Conservation (phyloP, 2,329 filamentous ascomycete species). For the Cladosporium sp. region DNA sequence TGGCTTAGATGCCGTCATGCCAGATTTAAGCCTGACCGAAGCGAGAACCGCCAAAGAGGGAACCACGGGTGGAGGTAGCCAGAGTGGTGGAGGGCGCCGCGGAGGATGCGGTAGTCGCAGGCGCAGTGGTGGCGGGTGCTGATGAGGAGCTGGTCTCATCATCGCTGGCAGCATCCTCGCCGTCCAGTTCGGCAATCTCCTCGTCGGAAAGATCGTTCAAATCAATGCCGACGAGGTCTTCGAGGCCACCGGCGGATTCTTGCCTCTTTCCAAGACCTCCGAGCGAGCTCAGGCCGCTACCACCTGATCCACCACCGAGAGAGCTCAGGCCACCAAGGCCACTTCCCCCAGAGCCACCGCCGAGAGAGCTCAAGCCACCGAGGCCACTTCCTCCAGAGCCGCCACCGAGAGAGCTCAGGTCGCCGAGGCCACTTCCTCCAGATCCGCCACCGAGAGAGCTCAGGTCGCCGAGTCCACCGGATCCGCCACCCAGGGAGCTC, state of each 20-base stretch:
- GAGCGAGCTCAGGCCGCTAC: neutral
- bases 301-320: neutral
- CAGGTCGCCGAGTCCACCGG: neutral
- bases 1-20: no score
- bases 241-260: neutral
- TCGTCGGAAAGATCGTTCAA: neutral
- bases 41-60: neutral
- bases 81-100: neutral
- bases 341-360: neutral
- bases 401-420: neutral
- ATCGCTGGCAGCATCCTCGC: neutral
- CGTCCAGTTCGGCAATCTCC: neutral
- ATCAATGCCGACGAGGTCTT: neutral
- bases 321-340: neutral
- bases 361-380: neutral
- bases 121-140: neutral
- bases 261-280: neutral
- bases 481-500: neutral
- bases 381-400: neutral
- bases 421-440: neutral
- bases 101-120: neutral
- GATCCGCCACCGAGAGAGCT: neutral
- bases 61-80: neutral
- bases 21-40: neutral
- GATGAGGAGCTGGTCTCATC: neutral